Evolutionary conservation across 306 rosid species (phyloP).

Genomic region (Inga oerstediana): DNA sequence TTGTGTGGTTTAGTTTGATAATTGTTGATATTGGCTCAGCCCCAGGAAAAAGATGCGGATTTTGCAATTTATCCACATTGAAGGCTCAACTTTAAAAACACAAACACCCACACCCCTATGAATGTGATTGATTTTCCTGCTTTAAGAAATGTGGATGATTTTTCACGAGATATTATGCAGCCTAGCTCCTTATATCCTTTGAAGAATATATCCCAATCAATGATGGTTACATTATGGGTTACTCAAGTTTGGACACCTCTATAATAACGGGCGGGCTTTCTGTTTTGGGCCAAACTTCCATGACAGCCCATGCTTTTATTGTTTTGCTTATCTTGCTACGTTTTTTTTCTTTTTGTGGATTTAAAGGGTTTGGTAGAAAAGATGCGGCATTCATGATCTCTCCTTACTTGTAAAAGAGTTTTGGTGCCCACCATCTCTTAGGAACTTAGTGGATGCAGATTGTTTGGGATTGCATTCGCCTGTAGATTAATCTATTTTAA

Average conservation of each 20-base stretch:
- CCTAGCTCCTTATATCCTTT: no score
- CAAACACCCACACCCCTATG: background rate
- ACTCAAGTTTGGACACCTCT: background rate
- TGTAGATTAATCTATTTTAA: no score
- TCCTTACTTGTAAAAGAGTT: background rate
- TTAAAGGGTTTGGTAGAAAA: background rate
- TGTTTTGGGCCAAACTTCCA: background rate
- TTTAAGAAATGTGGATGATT: background rate
- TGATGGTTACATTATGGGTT: no score
- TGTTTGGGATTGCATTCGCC: no score
- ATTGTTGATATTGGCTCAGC: background rate
- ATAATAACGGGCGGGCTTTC: background rate
- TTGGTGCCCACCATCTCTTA: no score
- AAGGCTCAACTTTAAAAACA: background rate
- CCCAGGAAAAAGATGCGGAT: background rate
- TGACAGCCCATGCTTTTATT: background rate
- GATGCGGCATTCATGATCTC: background rate
- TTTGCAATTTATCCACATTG: background rate
- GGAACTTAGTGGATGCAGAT: no score
- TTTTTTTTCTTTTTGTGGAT: no score
- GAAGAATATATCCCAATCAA: no score
- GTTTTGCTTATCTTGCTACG: no score
- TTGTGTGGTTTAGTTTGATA: background rate
- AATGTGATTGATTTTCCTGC: background rate
- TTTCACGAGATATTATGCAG: background rate